Evolutionary conservation across 2,329 filamentous ascomycete genomes (phyloP).

Genomic region (Aureobasidium lini): DNA sequence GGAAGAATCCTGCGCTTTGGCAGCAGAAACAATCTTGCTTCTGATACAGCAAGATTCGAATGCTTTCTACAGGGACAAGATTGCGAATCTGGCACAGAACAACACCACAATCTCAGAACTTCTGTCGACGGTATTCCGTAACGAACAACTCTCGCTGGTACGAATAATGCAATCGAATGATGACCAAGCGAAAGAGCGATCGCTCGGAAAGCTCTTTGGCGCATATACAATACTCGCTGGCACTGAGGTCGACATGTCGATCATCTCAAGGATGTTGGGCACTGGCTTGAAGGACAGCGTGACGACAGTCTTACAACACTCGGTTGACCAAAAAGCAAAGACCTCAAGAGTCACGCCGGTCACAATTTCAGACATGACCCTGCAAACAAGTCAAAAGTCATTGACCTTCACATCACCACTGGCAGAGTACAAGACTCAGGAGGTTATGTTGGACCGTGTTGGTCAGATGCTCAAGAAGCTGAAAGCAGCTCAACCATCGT

Average conservation of each 20-base stretch:
- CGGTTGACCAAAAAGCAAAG: background rate
- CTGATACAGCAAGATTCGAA: constrained; percentile 44
- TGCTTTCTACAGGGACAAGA: constrained; percentile 24
- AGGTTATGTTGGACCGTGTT: constrained; percentile 20
- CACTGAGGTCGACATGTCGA: constrained; percentile 56
- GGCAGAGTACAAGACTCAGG: constrained; percentile 23
- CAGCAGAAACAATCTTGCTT: constrained; percentile 74
- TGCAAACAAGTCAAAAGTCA: background rate
- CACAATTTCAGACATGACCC: constrained; percentile 18
- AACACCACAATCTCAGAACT: constrained; percentile 56
- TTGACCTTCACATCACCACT: constrained; percentile 22
- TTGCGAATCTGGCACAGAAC: constrained; percentile 56
- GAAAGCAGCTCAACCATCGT: background rate
- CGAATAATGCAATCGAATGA: constrained; percentile 78
- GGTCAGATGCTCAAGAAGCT: constrained; percentile 10
- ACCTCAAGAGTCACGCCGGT: constrained; percentile 16
- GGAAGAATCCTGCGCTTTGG: constrained; percentile 58
- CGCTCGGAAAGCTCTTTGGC: constrained; percentile 68
- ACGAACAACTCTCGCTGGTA: constrained; percentile 74
- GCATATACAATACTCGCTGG: constrained; percentile 59
- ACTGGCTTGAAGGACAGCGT: constrained; percentile 69
- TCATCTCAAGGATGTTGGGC: constrained; percentile 60
- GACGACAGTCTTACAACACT: constrained; percentile 36
- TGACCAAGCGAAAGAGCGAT: constrained; percentile 64
- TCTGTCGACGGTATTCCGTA: constrained; percentile 64